A percentile compares a stretch with the other conserved stretches of the same genome.
Evolutionary conservation across 371 early-diverging fungal genomes (phyloP).

Genomic region (Furculomyces boomerangus): DNA sequence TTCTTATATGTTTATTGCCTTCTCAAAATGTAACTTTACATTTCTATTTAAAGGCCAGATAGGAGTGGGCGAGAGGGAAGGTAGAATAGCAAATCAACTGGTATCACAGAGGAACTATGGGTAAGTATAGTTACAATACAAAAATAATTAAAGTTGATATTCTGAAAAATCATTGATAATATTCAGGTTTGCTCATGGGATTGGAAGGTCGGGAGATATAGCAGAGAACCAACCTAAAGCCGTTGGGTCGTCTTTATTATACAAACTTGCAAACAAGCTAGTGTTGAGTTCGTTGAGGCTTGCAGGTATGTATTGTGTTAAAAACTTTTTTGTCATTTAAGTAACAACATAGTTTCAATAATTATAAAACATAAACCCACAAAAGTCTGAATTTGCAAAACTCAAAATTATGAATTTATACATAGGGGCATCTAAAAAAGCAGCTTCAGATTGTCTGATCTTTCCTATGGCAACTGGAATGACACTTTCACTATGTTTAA

Average conservation of each 20-base stretch:
- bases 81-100: neutral
- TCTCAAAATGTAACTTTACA: neutral
- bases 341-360: no score
- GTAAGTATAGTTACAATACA: neutral
- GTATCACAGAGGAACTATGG: conserved; percentile 1
- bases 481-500: conserved; percentile 6
- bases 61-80: conserved; percentile 3
- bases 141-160: neutral
- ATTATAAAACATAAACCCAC: neutral
- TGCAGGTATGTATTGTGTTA: no score
- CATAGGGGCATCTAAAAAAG: neutral
- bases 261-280: conserved; percentile 12
- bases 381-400: neutral
- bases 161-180: neutral
- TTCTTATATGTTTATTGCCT: neutral
- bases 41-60: neutral
- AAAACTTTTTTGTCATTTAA: neutral
- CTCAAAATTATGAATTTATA: no score
- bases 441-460: neutral
- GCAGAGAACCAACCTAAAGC: conserved; percentile 16
- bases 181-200: conserved; percentile 12
- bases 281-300: conserved; percentile 9
- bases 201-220: conserved; percentile 17
- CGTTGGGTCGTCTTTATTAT: conserved; percentile 12
- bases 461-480: conserved; percentile 18